Conservation (phyloP, 345 rosid species). For the Luvunga scandens region DNA sequence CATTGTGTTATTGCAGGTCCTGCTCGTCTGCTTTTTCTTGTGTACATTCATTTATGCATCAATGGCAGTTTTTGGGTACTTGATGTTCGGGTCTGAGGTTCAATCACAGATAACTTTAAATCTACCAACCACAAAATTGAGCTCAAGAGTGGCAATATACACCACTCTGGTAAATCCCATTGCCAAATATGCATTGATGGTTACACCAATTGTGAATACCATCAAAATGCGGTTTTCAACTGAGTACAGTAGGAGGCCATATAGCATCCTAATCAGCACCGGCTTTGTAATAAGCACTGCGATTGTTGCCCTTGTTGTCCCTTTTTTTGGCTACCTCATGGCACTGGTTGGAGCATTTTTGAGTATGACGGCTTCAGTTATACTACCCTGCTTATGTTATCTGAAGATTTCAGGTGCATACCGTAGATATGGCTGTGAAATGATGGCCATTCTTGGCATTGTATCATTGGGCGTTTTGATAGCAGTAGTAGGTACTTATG, state of each 20-base stretch:
- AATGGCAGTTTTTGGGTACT: constrained; percentile 56
- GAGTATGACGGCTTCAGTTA: constrained; percentile 41
- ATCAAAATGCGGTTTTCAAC: constrained; percentile 30
- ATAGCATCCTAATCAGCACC: constrained; percentile 35
- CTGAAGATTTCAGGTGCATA: constrained; percentile 48
- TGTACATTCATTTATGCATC: constrained; percentile 50
- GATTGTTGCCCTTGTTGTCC: constrained; percentile 46
- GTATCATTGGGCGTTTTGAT: constrained; percentile 29
- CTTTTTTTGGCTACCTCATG: constrained; percentile 54
- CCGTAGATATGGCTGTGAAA: constrained; percentile 29
- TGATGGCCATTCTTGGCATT: constrained; percentile 26
- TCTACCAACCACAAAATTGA: constrained; percentile 40
- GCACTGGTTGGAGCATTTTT: constrained; percentile 64
- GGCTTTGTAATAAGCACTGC: constrained; percentile 44
- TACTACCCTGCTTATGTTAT: constrained; percentile 54
- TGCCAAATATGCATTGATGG: constrained; percentile 57
- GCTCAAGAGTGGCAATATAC: constrained; percentile 65
- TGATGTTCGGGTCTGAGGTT: constrained; percentile 51
- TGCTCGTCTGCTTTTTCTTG: constrained; percentile 47
- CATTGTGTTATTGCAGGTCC: constrained; percentile 31
- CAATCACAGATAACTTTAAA: constrained; percentile 57
- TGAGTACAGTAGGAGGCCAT: constrained; percentile 20
- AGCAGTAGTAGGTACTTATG: constrained; percentile 48
- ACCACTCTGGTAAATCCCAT: constrained; percentile 61
- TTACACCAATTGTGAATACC: constrained; percentile 51